Base-by-base conservation (phyloP, 768 basidiomycete species). In the Boletellus emodensis region DNA sequence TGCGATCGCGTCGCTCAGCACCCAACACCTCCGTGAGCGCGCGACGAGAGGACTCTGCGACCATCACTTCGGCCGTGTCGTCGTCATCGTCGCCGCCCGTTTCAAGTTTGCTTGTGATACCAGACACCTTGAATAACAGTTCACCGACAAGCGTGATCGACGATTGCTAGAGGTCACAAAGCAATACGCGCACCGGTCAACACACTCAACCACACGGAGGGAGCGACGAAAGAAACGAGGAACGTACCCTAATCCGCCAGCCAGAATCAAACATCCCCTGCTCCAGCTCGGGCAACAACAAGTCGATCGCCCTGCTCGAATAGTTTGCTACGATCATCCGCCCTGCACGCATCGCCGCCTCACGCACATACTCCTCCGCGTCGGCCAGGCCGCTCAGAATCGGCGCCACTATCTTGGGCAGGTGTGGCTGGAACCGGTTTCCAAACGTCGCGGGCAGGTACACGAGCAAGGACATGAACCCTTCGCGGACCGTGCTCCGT, bases 301-400 rank as follows among this genome's bases (percentile, higher is more conserved):
- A 75, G 55, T 98, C 95, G 49, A 98, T 91, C 6, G 95, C 95
- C 64, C 84, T 90, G 62, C 60, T 82, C 11, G 94, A 88, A 72
- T 98, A 97, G 66, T 94, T 96, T 51, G 84, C 86, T 56, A 99
- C 90, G 57, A 98, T 87, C 93, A 98, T 98, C 55, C 96, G 79
- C 50, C 95, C 94, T n/a, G 95, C 94, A 33, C 91, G 83, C 94
- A 98, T 97, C 5, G 95, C 94, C 11, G 95, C 94, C 55, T 98
- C 94, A 22, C 95, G 80, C 10, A 98, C 96, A 62, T 88, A 93
- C 71, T 97, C 96, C 59, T 96, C 94, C 7, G 83, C 75, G 62
- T 98, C 95, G 0, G 95, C 86, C 34, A 99, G 73, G 54, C 96
- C 96, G 40, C 82, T 82, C 32, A 98, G 76, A 56, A 99, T 95